Conservation (phyloP, 768 basidiomycete genomes). For the Termitomyces sp. region DNA sequence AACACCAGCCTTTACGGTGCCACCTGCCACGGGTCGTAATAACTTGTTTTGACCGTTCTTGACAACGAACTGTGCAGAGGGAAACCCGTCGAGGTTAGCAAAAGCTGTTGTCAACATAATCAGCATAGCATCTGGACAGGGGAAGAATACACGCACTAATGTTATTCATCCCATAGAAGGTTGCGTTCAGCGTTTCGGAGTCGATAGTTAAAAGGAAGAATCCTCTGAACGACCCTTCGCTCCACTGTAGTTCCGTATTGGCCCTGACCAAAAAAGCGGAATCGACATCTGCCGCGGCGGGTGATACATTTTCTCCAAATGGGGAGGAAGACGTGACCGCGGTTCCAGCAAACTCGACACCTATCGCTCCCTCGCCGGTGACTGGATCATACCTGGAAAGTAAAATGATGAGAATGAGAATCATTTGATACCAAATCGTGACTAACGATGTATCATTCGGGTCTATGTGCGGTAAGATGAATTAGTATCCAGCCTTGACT, state of each 20-base stretch:
- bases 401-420: not conserved
- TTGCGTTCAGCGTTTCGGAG: not conserved
- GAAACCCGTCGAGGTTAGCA: not conserved
- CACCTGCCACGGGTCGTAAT: not conserved
- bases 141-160: not conserved
- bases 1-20: not conserved
- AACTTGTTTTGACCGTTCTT: not conserved
- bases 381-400: not conserved
- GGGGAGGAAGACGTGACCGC: not conserved
- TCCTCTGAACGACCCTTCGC: not conserved
- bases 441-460: conserved; percentile 3
- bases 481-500: not conserved
- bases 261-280: not conserved
- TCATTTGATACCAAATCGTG: not conserved
- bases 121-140: not conserved
- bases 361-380: not conserved
- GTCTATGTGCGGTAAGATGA: not conserved
- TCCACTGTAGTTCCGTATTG: not conserved
- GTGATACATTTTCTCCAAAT: not conserved
- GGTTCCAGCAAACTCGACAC: not conserved
- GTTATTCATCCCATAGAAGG: not conserved
- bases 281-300: not conserved
- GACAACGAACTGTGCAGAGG: not conserved
- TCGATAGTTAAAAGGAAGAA: not conserved
- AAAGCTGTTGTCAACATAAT: not conserved